Evolutionary conservation across 2,329 filamentous ascomycete species (phyloP).

Genomic region (Corniculantispora saksenae): DNA sequence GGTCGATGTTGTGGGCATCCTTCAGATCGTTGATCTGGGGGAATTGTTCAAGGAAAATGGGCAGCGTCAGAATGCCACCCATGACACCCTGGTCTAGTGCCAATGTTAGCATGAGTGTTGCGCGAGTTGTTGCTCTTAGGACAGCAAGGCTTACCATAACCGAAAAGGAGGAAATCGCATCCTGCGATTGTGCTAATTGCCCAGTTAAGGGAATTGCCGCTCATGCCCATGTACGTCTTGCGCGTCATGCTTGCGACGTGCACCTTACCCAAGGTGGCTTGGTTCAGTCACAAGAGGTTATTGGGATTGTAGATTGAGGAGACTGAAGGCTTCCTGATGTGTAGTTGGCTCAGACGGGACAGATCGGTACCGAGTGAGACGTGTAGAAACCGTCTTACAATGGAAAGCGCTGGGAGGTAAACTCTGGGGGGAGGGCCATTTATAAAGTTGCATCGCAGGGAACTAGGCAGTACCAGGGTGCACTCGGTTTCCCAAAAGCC

Average conservation of each 20-base stretch:
- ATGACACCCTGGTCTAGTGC: slow-evolving; percentile 72
- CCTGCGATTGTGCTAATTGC: slow-evolving; percentile 72
- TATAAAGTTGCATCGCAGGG: slow-evolving; percentile 19
- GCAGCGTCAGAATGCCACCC: slow-evolving; percentile 71
- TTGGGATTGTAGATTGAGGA: neutral
- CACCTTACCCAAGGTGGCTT: neutral
- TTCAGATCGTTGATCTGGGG: slow-evolving; percentile 48
- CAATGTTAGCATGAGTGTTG: slow-evolving; percentile 26
- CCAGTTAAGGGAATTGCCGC: slow-evolving; percentile 65
- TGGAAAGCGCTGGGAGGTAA: neutral
- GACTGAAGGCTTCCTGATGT: neutral
- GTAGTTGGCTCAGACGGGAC: neutral
- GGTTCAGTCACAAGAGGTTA: neutral
- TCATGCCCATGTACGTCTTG: slow-evolving; percentile 62
- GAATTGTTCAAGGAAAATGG: slow-evolving; percentile 60
- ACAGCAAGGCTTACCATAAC: slow-evolving; percentile 46
- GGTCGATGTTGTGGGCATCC: slow-evolving; percentile 23
- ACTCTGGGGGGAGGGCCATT: neutral
- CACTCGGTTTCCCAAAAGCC: neutral
- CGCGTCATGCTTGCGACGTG: slow-evolving; percentile 28
- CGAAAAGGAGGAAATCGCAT: slow-evolving; percentile 67
- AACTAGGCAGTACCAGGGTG: neutral
- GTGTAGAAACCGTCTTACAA: neutral
- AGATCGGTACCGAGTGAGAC: slow-evolving; percentile 4
- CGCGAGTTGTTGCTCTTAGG: neutral